These are phyloP conservation scores for Phyllosticta citriasiana DNA, from an alignment of 2,329 filamentous ascomycete genomes.

Conservation along the genomic window DNA sequence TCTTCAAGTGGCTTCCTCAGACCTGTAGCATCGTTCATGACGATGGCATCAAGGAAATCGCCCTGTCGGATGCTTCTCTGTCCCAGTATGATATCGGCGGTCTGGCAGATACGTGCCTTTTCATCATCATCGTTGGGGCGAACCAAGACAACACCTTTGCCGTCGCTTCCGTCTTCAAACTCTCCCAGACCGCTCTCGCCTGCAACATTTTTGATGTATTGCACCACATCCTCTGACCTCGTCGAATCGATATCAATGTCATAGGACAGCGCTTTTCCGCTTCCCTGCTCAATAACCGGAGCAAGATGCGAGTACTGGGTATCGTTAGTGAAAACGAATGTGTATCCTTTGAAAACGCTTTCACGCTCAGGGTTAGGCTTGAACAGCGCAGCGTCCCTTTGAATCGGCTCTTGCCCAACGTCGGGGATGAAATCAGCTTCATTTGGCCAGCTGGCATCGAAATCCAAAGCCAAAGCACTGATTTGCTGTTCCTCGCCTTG, in stretches of 20 bases:
- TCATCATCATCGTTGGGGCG: conserved; percentile 60
- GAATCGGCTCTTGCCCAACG: conserved; percentile 62
- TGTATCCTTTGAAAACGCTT: conserved; percentile 75
- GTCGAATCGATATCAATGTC: conserved; percentile 54
- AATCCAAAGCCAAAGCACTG: conserved; percentile 46
- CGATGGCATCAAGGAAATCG: conserved; percentile 83
- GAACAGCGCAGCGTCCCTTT: conserved; percentile 59
- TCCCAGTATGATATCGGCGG: conserved; percentile 43
- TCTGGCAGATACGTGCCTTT: background rate
- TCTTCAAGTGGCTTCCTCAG: conserved; percentile 55
- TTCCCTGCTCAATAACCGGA: conserved; percentile 64
- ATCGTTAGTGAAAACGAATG: conserved; percentile 75
- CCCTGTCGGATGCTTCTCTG: conserved; percentile 81
- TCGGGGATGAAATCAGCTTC: conserved; percentile 62
- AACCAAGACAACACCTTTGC: conserved; percentile 68
- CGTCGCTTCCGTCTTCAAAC: conserved; percentile 53
- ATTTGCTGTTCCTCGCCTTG: conserved; percentile 50
- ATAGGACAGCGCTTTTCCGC: conserved; percentile 69
- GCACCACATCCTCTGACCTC: conserved; percentile 62
- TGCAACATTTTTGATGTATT: conserved; percentile 63
- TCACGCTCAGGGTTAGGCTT: conserved; percentile 55
- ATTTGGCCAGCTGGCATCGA: conserved; percentile 68
- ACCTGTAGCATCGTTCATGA: conserved; percentile 65
- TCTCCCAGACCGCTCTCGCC: conserved; percentile 62
- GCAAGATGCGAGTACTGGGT: conserved; percentile 67